A percentile compares a stretch with the other conserved stretches of the same genome.
phyloP scores from a whole-genome alignment of 2,329 filamentous ascomycete species.

The Rugonectria rugulosa region DNA sequence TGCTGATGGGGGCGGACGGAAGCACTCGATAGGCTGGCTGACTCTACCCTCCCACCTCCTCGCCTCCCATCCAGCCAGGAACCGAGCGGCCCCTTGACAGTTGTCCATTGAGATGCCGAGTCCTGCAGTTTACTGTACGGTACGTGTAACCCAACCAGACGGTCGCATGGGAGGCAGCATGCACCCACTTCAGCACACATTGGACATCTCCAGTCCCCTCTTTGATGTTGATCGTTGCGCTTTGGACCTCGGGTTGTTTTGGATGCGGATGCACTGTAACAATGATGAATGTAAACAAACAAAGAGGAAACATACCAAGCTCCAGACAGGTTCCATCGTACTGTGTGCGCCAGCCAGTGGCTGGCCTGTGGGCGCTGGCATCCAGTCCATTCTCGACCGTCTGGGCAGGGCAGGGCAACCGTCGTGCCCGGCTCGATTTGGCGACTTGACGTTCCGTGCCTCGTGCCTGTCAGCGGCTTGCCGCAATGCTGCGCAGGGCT shows the following conservation, averaged over 20 bases:
- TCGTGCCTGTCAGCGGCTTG: conserved; percentile 25
- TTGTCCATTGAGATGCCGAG: conserved; percentile 8
- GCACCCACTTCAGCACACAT: conserved; percentile 17
- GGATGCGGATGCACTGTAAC: background rate
- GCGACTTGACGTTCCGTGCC: conserved; percentile 14
- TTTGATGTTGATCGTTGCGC: background rate
- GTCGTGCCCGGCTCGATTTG: background rate
- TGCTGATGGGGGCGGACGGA: conserved; percentile 21
- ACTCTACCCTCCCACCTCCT: conserved; percentile 23
- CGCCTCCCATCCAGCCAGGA: conserved; percentile 23
- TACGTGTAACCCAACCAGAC: conserved; percentile 1
- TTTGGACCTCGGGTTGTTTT: background rate
- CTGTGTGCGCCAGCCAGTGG: conserved; percentile 12
- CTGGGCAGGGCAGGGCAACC: background rate
- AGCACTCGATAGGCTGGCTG: conserved; percentile 31
- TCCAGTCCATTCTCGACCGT: background rate
- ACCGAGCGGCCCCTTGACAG: conserved; percentile 23
- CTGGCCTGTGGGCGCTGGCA: conserved; percentile 11
- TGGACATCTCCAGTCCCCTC: background rate
- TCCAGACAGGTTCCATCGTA: background rate
- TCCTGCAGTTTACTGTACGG: background rate
- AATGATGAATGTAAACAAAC: background rate
- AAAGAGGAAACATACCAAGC: background rate
- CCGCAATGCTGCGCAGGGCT: conserved; percentile 10
- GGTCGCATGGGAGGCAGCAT: conserved; percentile 8